A percentile compares a stretch with the other conserved stretches of the same genome.
These are phyloP conservation scores for Phytomonas sp. DNA, from an alignment of 208 protist species.

Conservation along the genomic window DNA sequence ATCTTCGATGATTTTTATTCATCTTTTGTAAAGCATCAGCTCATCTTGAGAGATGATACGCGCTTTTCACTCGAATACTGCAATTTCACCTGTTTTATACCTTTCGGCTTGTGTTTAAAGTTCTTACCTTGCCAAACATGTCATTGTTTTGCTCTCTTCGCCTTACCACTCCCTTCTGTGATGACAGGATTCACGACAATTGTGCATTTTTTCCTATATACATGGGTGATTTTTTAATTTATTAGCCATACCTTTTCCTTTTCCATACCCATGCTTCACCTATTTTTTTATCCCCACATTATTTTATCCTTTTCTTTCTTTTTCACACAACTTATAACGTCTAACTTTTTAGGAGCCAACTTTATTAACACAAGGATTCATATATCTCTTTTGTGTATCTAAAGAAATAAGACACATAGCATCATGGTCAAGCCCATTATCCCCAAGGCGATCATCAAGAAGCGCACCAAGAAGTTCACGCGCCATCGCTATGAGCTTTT, in stretches of 20 bases:
- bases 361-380: background rate
- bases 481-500: constrained; percentile 93
- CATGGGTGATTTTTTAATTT: background rate
- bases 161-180: background rate
- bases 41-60: background rate
- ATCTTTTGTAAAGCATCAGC: background rate
- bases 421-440: constrained; percentile 92
- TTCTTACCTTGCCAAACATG: background rate
- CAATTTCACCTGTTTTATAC: background rate
- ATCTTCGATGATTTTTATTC: background rate
- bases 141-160: background rate
- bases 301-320: constrained; percentile 10
- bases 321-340: background rate
- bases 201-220: background rate
- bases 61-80: background rate
- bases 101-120: background rate
- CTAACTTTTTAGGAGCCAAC: constrained; percentile 4
- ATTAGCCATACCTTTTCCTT: background rate
- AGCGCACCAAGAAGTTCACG: constrained; percentile 96
- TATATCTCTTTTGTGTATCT: constrained; percentile 9
- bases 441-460: constrained; percentile 94
- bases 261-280: background rate
- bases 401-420: constrained; percentile 5
- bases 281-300: constrained; percentile 1
- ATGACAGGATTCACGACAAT: background rate